Evolutionary conservation across 2,329 filamentous ascomycete species (phyloP).

Genomic region (Apiospora hydei): DNA sequence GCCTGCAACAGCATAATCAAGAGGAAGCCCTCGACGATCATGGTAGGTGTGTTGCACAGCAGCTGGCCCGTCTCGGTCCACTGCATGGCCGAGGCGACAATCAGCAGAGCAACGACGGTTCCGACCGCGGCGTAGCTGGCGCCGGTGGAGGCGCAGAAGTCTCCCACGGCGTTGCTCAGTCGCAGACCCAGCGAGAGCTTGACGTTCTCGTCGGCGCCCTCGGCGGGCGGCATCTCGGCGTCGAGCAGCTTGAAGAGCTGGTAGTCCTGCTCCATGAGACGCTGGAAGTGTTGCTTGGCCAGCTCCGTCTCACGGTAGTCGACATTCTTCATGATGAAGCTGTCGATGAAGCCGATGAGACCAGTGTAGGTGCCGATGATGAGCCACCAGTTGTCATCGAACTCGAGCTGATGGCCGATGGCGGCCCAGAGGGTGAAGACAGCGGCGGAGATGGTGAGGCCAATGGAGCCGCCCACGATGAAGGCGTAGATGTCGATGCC

Average conservation of each 20-base stretch:
- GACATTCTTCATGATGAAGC: slow-evolving; percentile 54
- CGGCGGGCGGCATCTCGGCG: slow-evolving; percentile 11
- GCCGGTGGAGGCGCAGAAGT: background rate
- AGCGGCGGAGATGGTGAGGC: slow-evolving; percentile 46
- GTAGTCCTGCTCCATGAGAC: slow-evolving; percentile 20
- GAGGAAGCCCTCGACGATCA: slow-evolving; percentile 43
- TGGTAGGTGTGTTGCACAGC: slow-evolving; percentile 45
- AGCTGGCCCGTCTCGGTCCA: slow-evolving; percentile 45
- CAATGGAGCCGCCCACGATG: slow-evolving; percentile 50
- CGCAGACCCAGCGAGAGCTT: background rate
- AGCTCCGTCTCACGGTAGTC: slow-evolving; percentile 38
- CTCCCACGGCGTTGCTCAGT: slow-evolving; percentile 5
- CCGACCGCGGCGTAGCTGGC: slow-evolving; percentile 23
- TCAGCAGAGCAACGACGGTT: slow-evolving; percentile 30
- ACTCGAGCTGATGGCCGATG: slow-evolving; percentile 48
- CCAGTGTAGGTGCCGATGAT: slow-evolving; percentile 57
- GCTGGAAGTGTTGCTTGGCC: slow-evolving; percentile 19
- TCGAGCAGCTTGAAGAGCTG: slow-evolving; percentile 21
- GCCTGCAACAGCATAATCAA: slow-evolving; percentile 42
- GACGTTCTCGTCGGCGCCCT: background rate
- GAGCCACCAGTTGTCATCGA: slow-evolving; percentile 54
- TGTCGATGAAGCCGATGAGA: slow-evolving; percentile 52
- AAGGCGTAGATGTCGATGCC: slow-evolving; percentile 51
- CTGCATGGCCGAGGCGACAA: slow-evolving; percentile 39
- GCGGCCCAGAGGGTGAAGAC: slow-evolving; percentile 48